A percentile compares a stretch with the other conserved stretches of the same genome.
phyloP scores from a whole-genome alignment of 345 rosid genomes.

The Arabis hirsuta region DNA sequence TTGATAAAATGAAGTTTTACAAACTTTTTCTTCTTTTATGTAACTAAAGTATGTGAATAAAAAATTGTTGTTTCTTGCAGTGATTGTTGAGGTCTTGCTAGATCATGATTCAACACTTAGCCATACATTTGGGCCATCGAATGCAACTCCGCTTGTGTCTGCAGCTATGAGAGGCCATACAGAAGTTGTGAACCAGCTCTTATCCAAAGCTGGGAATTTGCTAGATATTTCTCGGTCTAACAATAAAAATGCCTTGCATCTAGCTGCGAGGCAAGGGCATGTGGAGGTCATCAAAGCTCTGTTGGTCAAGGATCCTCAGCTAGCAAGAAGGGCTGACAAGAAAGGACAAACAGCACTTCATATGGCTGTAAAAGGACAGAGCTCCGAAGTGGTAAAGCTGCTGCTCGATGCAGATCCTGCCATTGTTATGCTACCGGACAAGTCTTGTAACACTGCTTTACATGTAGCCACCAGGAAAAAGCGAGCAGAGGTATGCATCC shows the following conservation, averaged over 20 bases:
- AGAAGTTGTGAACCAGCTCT: slow-evolving; percentile 77
- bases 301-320: slow-evolving; percentile 75
- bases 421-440: slow-evolving; percentile 94
- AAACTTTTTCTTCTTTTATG: not conserved
- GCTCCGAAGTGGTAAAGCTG: slow-evolving; percentile 80
- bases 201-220: slow-evolving; percentile 78
- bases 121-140: slow-evolving; percentile 75
- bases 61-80: slow-evolving; percentile 52
- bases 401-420: slow-evolving; percentile 95
- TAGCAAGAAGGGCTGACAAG: slow-evolving; percentile 89
- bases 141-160: slow-evolving; percentile 85
- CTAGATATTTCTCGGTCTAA: slow-evolving; percentile 77
- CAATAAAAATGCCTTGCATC: slow-evolving; percentile 90
- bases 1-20: not conserved
- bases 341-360: slow-evolving; percentile 97
- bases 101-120: slow-evolving; percentile 84
- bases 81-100: slow-evolving; percentile 81
- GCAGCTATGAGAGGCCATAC: slow-evolving; percentile 94
- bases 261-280: slow-evolving; percentile 87
- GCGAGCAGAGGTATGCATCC: slow-evolving; percentile 70
- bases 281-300: slow-evolving; percentile 78
- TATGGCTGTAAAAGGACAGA: slow-evolving; percentile 97
- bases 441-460: slow-evolving; percentile 86
- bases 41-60: not conserved
- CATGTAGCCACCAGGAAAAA: slow-evolving; percentile 96